Conservation (phyloP, 164 flowering plant species). For the Hamamelis virginiana region DNA sequence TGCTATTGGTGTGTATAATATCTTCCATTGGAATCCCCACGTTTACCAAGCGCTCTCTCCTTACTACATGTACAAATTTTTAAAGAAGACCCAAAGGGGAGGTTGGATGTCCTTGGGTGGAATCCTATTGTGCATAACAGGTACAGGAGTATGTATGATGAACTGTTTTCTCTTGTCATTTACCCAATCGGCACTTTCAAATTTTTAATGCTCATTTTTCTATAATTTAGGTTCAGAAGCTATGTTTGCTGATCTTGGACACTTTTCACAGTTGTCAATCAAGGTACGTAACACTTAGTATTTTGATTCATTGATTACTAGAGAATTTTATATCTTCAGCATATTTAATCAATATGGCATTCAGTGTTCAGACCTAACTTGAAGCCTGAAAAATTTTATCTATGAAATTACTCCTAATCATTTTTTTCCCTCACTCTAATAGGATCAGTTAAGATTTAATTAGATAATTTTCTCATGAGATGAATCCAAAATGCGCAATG, state of each 20-base stretch:
- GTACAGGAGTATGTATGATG: slow-evolving; percentile 25
- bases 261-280: slow-evolving; percentile 81
- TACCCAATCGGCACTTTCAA: neutral
- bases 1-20: slow-evolving; percentile 74
- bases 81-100: slow-evolving; percentile 54
- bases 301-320: neutral
- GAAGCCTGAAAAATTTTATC: neutral
- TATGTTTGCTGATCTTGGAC: slow-evolving; percentile 94
- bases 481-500: neutral
- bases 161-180: neutral
- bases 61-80: slow-evolving; percentile 64
- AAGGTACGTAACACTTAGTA: slow-evolving; percentile 38
- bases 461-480: neutral
- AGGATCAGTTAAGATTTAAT: neutral
- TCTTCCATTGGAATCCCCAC: slow-evolving; percentile 67
- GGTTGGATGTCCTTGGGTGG: slow-evolving; percentile 93
- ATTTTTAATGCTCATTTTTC: neutral
- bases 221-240: slow-evolving; percentile 78
- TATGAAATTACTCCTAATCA: too few species aligned
- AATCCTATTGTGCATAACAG: slow-evolving; percentile 77
- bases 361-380: neutral
- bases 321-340: neutral
- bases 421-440: neutral
- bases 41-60: slow-evolving; percentile 79
- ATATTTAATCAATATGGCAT: neutral